Base-by-base conservation (phyloP, 2,329 filamentous ascomycete species). In the Shiraia bambusicola region DNA sequence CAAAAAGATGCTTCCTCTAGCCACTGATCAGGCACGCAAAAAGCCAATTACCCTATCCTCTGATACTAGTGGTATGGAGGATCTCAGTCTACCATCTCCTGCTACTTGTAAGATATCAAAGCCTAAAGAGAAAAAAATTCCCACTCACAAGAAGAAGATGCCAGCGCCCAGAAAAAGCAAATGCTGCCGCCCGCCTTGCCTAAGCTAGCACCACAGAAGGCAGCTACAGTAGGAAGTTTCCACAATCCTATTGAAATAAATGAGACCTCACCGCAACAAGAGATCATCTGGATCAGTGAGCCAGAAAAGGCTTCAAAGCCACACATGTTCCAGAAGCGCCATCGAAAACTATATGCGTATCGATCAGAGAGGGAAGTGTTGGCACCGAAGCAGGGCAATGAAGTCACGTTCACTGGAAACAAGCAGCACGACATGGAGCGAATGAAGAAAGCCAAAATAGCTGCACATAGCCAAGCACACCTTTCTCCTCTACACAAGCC, bases 171-270 rank as follows among this genome's bases (percentile, higher is more conserved):
- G 2, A 13, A 11, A 26, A 17, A 37, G n/a, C 24, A 17, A 22
- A 34, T 4, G 1, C 9, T 28, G 8, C 35, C 33, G 25, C 43
- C 41, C 14, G 16, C 37, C 6, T 9, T 45, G 4, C 40, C 28
- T 12, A 33, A 19, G 3, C 37, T 35, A 13, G 25, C 28, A 10
- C 14, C 33, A n/a, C 45, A 42, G 26, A 25, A 37, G 3, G 28
- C 12, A 15, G 32, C 33, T 12, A 34, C 28, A 26, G 35, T 43
- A 22, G 58, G 58, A 31, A 58, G 49, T 29, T 37, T 38, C 4
- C 37, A 54, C 6, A 49, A 61, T 16, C 60, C 60, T 11, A 64
- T 64, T n/a, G 40, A 55, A 22, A 35, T 63, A 16, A 39, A 48
- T n/a, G 51, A 53, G 14, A 37, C 45, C 12, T 41, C 46, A 9